Base-by-base conservation (phyloP, 139 green algal genomes). In the Picochlorum costavermella region DNA sequence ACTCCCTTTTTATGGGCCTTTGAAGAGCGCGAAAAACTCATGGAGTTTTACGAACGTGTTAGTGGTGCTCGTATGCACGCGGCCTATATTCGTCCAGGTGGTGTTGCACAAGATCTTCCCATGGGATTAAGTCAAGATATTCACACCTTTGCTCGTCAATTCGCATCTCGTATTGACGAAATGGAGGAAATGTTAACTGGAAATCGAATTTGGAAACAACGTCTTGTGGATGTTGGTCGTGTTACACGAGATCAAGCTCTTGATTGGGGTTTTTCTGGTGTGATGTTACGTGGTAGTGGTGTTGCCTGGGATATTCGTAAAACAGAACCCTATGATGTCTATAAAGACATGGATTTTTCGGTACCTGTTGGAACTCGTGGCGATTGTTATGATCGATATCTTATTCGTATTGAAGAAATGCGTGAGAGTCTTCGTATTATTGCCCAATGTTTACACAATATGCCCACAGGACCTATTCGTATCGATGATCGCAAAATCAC, bases 201-300 rank as follows among this genome's bases (percentile, higher is more conserved):
- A 65, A 95, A 95, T 72, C 76, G 88, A 59, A 91, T 95, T 56
- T 95, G 82, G 82, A 92, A 92, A 76, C 85, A 95, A 75, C 75
- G 88, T 61, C 79, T 86, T 40, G 83, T 95, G 46, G 86, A 90
- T 62, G 77, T 95, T 40, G 88, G 86, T 66, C 71, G 87, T n/a
- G 73, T 95, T 31, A 89, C 78, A n/a, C 80, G 81, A 23, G 67
- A 88, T 67, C 75, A 92, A 69, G 83, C 83, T 48, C 67, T 83
- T 56, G 70, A 75, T 63, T 85, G 72, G 74, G 82, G 80, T 12
- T 88, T 84, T 72, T 86, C 78, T 57, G 86, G 87, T 43, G 78
- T 85, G 25, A 84, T 95, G 73, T 62, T 89, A 63, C 71, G 86
- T 29, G 86, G 77, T 55, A 86, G 74, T 53, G 88, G 88, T 64